Base-by-base conservation (phyloP, 768 basidiomycete species). In the Pilatotrama ljubarskyi region DNA sequence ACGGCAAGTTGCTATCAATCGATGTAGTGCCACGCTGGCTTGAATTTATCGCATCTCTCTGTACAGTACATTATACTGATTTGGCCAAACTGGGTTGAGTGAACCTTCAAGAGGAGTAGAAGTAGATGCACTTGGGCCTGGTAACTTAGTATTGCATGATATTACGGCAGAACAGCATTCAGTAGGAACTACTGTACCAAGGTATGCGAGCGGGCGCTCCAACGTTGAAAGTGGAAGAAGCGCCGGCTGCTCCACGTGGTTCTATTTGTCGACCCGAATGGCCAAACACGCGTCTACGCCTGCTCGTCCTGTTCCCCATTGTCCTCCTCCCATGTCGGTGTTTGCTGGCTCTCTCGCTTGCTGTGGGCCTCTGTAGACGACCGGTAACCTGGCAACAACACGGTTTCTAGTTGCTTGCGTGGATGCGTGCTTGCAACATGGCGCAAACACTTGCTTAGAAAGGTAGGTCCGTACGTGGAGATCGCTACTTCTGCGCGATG, bases 361-460 rank as follows among this genome's bases (percentile, higher is more conserved):
- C 5, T 32, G 24, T 49, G 8, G 32, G 38, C 15, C 2, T 17
- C n/a, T 35, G 43, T 17, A 32, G 13, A 20, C 43, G 50, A 37
- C 51, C 11, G 14, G 59, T 61, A 55, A 20, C 59, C 24, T 41
- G 32, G 59, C 47, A 41, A 61, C 52, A 15, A 32, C 5, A 5
- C 9, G 9, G 26, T 43, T 29, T 40, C 49, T 49, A 40, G 5
- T 15, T 46, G 37, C 24, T 25, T 3, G n/a, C 52, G 49, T 53
- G 36, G 46, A 22, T 22, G 17, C 26, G n/a, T 56, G 51, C 22
- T 62, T 57, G 55, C 13, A 10, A 5, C n/a, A n/a, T 15, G 17
- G 5, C 20, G 13, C 51, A 18, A 52, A 62, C 50, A 57, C 50
- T 44, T 62, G 13, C 61, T 22, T 32, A 13, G 44, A 47, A 57